Conservation (phyloP, 2,329 filamentous ascomycete species). For the Periconia digitata region DNA sequence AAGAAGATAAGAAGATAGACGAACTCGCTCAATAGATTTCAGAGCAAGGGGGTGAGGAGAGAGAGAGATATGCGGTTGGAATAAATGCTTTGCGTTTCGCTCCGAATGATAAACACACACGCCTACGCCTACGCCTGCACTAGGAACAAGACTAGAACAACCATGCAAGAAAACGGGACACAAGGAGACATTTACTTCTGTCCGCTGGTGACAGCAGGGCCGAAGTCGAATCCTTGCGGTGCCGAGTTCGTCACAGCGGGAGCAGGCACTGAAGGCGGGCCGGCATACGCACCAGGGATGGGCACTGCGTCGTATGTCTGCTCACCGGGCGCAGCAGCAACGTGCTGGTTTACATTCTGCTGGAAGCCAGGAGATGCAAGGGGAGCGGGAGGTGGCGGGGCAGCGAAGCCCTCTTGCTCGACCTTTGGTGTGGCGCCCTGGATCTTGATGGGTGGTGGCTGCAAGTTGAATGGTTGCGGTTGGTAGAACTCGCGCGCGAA, state of each 20-base stretch:
- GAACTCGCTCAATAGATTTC: slow-evolving; percentile 18
- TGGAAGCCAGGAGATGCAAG: slow-evolving; percentile 33
- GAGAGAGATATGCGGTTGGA: too few relatives aligned
- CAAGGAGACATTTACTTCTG: slow-evolving; percentile 18
- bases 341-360: slow-evolving; percentile 62
- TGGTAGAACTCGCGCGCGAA: slow-evolving; percentile 49
- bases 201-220: slow-evolving; percentile 30
- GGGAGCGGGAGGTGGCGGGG: slow-evolving; percentile 43
- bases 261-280: slow-evolving; percentile 48
- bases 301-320: slow-evolving; percentile 82
- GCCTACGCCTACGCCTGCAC: too few relatives aligned
- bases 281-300: slow-evolving; percentile 79
- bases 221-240: slow-evolving; percentile 42
- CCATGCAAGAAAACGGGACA: too few relatives aligned
- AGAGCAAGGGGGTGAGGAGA: slow-evolving; percentile 22
- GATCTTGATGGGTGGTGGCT: slow-evolving; percentile 78
- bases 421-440: slow-evolving; percentile 75
- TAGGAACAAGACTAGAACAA: too few relatives aligned
- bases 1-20: slow-evolving; percentile 29
- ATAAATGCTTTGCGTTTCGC: too few relatives aligned
- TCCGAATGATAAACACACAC: slow-evolving; percentile 5
- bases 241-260: slow-evolving; percentile 31
- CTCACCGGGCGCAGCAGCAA: slow-evolving; percentile 74
- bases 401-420: slow-evolving; percentile 63
- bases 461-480: slow-evolving; percentile 75